Conservation (phyloP, 208 protist species). For the Wallacemonas sp. region DNA sequence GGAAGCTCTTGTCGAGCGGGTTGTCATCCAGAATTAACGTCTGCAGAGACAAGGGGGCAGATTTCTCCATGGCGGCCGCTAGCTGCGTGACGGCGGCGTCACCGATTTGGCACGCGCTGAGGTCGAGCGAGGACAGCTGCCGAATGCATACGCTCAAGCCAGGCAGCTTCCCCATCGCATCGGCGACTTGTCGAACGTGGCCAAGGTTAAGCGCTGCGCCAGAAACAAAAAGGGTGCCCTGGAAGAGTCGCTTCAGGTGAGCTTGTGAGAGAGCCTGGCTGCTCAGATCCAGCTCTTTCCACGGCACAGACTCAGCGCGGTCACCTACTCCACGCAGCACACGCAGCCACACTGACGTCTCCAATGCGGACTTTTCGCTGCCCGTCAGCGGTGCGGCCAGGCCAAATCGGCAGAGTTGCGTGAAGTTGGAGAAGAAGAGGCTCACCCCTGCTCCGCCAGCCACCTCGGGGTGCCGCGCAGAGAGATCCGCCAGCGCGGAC, state of each 20-base stretch:
- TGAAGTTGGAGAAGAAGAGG: conserved; percentile 29
- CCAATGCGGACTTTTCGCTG: no score
- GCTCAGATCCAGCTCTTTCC: conserved; percentile 31
- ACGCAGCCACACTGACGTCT: conserved; percentile 23
- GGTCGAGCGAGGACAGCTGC: conserved; percentile 36
- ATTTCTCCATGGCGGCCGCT: conserved; percentile 32
- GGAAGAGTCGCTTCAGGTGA: conserved; percentile 30
- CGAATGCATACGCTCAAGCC: conserved; percentile 17
- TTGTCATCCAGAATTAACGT: conserved; percentile 49
- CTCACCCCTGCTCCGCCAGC: conserved; percentile 22
- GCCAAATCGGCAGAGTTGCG: conserved; percentile 24
- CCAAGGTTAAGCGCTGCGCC: conserved; percentile 14
- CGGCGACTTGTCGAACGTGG: conserved; percentile 20
- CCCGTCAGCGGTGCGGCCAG: conserved; percentile 14
- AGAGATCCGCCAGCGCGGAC: background rate
- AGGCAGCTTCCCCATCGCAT: conserved; percentile 30
- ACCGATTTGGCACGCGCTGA: conserved; percentile 34
- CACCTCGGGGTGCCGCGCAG: conserved; percentile 21
- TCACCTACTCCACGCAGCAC: conserved; percentile 38
- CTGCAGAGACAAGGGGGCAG: conserved; percentile 39
- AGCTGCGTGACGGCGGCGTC: conserved; percentile 48
- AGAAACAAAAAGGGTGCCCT: conserved; percentile 15
- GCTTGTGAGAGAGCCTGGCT: conserved; percentile 14
- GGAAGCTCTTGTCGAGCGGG: conserved; percentile 38
- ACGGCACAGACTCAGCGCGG: conserved; percentile 7